Base-by-base conservation (phyloP, 2,329 filamentous ascomycete species). In the Biscogniauxia sp. region DNA sequence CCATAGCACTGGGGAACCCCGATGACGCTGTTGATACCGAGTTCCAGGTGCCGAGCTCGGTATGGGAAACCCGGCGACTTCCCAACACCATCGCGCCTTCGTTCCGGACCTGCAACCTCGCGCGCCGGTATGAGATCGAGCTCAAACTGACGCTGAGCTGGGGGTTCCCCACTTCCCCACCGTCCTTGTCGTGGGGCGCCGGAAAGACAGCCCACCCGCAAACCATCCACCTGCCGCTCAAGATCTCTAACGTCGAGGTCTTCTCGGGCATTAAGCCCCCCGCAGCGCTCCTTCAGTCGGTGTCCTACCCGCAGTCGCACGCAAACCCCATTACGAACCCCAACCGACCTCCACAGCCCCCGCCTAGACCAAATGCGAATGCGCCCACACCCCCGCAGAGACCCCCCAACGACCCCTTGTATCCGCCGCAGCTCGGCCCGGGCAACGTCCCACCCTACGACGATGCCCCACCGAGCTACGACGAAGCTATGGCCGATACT, bases 401-500 rank as follows among this genome's bases (percentile, higher is more conserved):
- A 15, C 66, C 64, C 49, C 66, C 66, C 5, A 66, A 74, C 20
- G 84, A 86, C 66, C 80, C 84, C 2, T 72, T 85, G 7, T 87
- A 87, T 62, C 85, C 85, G 17, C 84, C 85, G 3, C 85, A 87
- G 68, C 75, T 87, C 20, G 80, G 82, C 41, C 73, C 76, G 8
- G 68, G 72, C 11, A 78, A 75, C 2, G 80, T 45, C 1, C 75
- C 79, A 19, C 71, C 74, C 0, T 80, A 84, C 65, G 88, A 92
- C 32, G 92, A 95, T 59, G 91, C 92, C n/a, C 93, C 94, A 19
- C 93, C 93, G 7, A 97, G 92, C 70, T 98, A 98, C 72, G 93
- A 97, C 76, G 93, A 97, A 75, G 93, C 92, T 13, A 88, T 97
- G 77, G 93, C 92, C 6, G 88, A 91, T 65, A 85, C 88, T 61